Percentiles rank a stretch among this genome's conserved stretches.
Conservation (phyloP, 2,329 filamentous ascomycete genomes). For the Fusarium sp. region DNA sequence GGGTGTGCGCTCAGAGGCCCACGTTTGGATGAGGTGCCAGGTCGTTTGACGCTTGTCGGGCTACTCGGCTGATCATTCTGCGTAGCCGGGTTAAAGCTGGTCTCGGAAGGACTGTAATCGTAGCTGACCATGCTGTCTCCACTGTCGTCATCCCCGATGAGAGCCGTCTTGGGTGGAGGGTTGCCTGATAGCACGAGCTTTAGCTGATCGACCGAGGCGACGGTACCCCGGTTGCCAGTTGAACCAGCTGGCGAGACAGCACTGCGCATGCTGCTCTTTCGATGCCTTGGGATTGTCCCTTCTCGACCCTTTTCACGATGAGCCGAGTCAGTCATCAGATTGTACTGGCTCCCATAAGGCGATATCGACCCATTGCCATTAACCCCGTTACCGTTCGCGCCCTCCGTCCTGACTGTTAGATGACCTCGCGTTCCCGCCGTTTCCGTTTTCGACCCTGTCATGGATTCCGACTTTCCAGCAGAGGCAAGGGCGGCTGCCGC, state of each 20-base stretch:
- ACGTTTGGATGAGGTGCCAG: conserved; percentile 55
- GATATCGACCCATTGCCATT: conserved; percentile 57
- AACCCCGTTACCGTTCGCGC: conserved; percentile 55
- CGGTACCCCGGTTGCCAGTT: conserved; percentile 62
- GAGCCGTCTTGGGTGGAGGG: conserved; percentile 55
- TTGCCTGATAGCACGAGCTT: conserved; percentile 72
- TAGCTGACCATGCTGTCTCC: conserved; percentile 80
- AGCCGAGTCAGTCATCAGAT: conserved; percentile 62
- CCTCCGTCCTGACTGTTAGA: conserved; percentile 66
- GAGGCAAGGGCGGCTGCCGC: conserved; percentile 78
- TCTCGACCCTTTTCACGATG: conserved; percentile 52
- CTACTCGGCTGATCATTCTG: conserved; percentile 51
- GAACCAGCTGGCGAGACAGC: conserved; percentile 61
- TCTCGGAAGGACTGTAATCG: conserved; percentile 75
- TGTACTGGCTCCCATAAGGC: conserved; percentile 64
- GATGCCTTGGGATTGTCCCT: conserved; percentile 57
- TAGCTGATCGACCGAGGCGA: conserved; percentile 74
- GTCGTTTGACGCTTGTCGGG: conserved; percentile 50
- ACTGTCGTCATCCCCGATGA: conserved; percentile 62
- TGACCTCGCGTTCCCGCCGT: conserved; percentile 69
- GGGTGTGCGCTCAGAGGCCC: conserved; percentile 62
- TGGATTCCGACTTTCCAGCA: conserved; percentile 77
- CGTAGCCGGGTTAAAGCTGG: conserved; percentile 67
- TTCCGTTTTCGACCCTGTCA: conserved; percentile 79
- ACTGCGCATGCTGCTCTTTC: conserved; percentile 69